A percentile compares a stretch with the other conserved stretches of the same genome.
These are phyloP conservation scores for Trichophyton verrucosum DNA, from an alignment of 2,329 filamentous ascomycete species.

Conservation along the genomic window DNA sequence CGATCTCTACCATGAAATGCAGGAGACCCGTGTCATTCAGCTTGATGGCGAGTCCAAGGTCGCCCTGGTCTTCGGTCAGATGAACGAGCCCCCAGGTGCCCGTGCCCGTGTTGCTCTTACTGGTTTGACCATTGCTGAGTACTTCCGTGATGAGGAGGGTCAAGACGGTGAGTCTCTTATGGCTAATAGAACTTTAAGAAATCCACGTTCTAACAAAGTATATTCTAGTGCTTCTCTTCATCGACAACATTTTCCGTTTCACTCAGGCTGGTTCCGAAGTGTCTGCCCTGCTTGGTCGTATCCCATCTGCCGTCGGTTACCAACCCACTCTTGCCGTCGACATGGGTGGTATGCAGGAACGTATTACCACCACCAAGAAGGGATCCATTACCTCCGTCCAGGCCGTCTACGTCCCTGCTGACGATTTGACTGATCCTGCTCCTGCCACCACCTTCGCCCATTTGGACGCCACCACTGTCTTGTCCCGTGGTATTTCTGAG, in stretches of 20 bases:
- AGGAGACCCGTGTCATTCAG: conserved; percentile 98
- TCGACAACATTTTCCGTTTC: conserved; percentile 99
- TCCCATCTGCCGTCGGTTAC: conserved; percentile 99
- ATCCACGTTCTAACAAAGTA: neutral
- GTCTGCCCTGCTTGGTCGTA: conserved; percentile 97
- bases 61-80: conserved; percentile 98
- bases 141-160: conserved; percentile 68
- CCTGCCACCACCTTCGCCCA: conserved; percentile 99
- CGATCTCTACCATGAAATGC: conserved; percentile 99
- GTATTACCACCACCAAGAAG: conserved; percentile 99
- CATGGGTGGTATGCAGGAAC: conserved; percentile 99
- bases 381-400: conserved; percentile 99
- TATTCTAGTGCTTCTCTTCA: conserved; percentile 78
- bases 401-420: conserved; percentile 99
- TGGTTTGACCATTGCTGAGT: conserved; percentile 56
- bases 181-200: neutral
- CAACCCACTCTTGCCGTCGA: conserved; percentile 96
- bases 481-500: conserved; percentile 99
- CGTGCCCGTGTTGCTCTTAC: conserved; percentile 99
- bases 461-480: conserved; percentile 99
- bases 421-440: conserved; percentile 99
- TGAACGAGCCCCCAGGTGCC: conserved; percentile 99
- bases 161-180: conserved; percentile 58
- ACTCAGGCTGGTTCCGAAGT: conserved; percentile 99
- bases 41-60: conserved; percentile 99